A percentile compares a stretch with the other conserved stretches of the same genome.
Conservation (phyloP, 139 green algal genomes). For the Micractinium sp. region DNA sequence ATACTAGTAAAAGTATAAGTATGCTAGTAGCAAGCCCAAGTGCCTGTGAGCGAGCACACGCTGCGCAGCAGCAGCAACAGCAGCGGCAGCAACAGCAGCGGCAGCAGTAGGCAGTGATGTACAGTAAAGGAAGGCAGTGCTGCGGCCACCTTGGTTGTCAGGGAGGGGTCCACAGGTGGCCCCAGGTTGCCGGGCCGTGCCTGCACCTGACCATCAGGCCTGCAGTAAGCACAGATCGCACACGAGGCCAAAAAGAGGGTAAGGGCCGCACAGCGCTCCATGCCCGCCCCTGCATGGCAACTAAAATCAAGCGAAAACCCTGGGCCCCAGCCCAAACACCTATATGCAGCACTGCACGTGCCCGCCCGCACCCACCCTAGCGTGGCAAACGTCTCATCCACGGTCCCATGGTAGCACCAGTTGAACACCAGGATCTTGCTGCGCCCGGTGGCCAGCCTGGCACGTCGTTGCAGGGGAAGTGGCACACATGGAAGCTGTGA, state of each 20-base stretch:
- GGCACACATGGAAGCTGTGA: no score
- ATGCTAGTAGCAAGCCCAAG: no score
- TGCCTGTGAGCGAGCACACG: no score
- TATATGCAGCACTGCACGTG: not conserved
- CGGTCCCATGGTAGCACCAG: conserved; percentile 2
- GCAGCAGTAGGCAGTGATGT: not conserved
- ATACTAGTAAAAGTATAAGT: no score
- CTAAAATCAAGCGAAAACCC: not conserved
- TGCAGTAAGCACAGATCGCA: not conserved
- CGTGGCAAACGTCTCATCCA: conserved; percentile 1
- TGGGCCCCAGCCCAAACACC: not conserved
- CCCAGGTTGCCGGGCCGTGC: not conserved
- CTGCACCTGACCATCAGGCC: not conserved
- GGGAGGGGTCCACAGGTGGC: not conserved
- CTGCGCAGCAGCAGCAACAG: not conserved
- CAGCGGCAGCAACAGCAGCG: not conserved
- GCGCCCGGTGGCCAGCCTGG: not conserved
- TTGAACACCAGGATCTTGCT: conserved; percentile 16
- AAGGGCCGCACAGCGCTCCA: not conserved
- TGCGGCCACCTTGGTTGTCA: not conserved
- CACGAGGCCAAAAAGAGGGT: not conserved
- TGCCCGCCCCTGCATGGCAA: not conserved
- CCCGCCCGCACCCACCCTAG: not conserved
- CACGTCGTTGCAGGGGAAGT: not conserved
- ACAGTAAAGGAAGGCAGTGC: not conserved